A percentile compares a stretch with the other conserved stretches of the same genome.
Conservation (phyloP, 2,329 filamentous ascomycete genomes). For the Zelopaecilomyces penicillatus region DNA sequence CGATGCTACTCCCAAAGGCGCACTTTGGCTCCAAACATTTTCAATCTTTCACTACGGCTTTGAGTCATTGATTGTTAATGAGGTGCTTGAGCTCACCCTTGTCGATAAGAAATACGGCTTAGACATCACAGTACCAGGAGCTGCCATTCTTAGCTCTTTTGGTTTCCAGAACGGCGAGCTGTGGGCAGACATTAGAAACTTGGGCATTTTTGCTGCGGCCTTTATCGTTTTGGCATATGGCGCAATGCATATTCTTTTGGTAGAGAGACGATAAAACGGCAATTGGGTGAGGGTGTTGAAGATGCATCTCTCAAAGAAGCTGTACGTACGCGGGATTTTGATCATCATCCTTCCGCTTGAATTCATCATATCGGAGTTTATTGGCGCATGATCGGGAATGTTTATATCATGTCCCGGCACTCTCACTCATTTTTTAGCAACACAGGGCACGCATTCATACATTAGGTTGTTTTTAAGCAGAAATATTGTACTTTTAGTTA, state of each 20-base stretch:
- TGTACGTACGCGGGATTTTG: too few relatives aligned
- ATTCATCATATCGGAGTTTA: too few relatives aligned
- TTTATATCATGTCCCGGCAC: too few relatives aligned
- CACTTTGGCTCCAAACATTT: constrained; percentile 83
- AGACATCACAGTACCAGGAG: constrained; percentile 91
- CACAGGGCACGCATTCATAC: too few relatives aligned
- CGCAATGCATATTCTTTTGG: constrained; percentile 87
- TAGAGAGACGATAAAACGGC: constrained; percentile 59
- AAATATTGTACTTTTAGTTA: too few relatives aligned
- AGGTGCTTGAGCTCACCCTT: constrained; percentile 82
- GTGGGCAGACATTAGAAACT: constrained; percentile 74
- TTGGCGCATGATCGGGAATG: too few relatives aligned
- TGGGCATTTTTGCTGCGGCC: constrained; percentile 70
- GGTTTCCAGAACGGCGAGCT: constrained; percentile 84
- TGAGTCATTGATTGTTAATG: constrained; percentile 93
- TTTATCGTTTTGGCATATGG: constrained; percentile 84
- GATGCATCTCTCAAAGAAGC: too few relatives aligned
- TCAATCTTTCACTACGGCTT: constrained; percentile 99
- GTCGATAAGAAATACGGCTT: constrained; percentile 93
- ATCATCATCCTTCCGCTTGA: too few relatives aligned
- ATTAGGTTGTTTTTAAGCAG: too few relatives aligned
- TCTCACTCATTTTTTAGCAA: too few relatives aligned
- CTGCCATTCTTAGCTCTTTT: constrained; percentile 88
- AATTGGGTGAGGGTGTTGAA: background rate
- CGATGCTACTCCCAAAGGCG: constrained; percentile 77